Percentiles rank a stretch among this genome's conserved stretches.
Evolutionary conservation across 2,329 filamentous ascomycete genomes (phyloP).

Genomic region (Lecanosticta acicola): DNA sequence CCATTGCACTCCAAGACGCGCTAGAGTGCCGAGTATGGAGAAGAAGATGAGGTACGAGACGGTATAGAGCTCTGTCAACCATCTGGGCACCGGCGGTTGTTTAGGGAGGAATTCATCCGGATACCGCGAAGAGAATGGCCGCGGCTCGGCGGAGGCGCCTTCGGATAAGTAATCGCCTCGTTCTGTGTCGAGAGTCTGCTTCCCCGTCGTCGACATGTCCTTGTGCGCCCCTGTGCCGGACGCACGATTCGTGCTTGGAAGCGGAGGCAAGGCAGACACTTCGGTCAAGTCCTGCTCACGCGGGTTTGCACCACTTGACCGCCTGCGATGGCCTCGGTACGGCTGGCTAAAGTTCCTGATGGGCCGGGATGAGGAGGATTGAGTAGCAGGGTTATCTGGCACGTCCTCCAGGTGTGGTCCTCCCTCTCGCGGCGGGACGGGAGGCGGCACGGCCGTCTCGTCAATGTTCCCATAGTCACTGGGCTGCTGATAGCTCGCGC

Average conservation of each 20-base stretch:
- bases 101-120: constrained; percentile 13
- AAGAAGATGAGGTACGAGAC: constrained; percentile 81
- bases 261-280: constrained; percentile 14
- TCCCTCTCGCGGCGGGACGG: constrained; percentile 7
- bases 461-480: constrained; percentile 16
- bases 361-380: background rate
- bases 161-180: constrained; percentile 1
- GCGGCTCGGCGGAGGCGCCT: constrained; percentile 1
- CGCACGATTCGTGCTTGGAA: constrained; percentile 14
- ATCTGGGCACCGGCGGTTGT: constrained; percentile 20
- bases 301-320: constrained; percentile 10
- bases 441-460: constrained; percentile 17
- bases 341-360: constrained; percentile 19
- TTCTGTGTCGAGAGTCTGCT: constrained; percentile 8
- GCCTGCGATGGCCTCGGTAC: constrained; percentile 9
- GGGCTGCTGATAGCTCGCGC: constrained; percentile 21
- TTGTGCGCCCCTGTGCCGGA: constrained; percentile 13
- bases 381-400: constrained; percentile 1
- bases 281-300: constrained; percentile 8
- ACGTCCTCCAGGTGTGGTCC: constrained; percentile 13
- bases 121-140: constrained; percentile 10
- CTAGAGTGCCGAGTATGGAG: constrained; percentile 75
- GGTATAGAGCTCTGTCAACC: constrained; percentile 50
- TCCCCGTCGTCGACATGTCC: background rate
- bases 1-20: constrained; percentile 71